A percentile compares a stretch with the other conserved stretches of the same genome.
phyloP scores from a whole-genome alignment of 73 alveolate species.

The Paramecium bursaria region DNA sequence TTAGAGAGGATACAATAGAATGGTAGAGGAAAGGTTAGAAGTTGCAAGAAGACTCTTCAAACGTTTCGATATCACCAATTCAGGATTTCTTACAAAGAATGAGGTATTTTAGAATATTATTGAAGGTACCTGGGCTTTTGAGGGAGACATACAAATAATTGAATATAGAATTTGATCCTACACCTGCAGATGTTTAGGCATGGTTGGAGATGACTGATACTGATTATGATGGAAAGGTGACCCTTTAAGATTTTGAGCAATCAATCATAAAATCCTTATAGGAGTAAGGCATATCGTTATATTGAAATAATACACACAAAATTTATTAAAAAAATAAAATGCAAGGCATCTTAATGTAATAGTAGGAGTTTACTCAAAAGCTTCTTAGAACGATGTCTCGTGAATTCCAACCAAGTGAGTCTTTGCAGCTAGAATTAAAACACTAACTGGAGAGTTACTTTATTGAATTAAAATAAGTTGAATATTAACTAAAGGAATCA shows the following conservation, averaged over 20 bases:
- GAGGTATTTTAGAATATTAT: constrained; percentile 18
- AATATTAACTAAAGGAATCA: constrained; percentile 34
- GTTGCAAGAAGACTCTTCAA: constrained; percentile 71
- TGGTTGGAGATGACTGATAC: constrained; percentile 70
- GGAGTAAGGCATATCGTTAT: constrained; percentile 59
- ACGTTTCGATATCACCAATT: constrained; percentile 53
- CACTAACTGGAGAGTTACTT: constrained; percentile 41
- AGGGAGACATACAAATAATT: constrained; percentile 61
- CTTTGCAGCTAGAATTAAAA: constrained; percentile 31
- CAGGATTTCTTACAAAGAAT: constrained; percentile 56
- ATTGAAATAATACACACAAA: too few relatives aligned
- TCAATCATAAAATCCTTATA: constrained; percentile 42
- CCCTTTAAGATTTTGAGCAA: constrained; percentile 65
- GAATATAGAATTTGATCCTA: constrained; percentile 48
- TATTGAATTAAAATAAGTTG: constrained; percentile 45
- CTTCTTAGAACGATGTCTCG: neutral
- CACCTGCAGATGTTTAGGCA: constrained; percentile 60
- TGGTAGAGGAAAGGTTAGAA: constrained; percentile 67
- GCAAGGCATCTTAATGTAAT: constrained; percentile 39
- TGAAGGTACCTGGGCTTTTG: constrained; percentile 46
- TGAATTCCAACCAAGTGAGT: constrained; percentile 40
- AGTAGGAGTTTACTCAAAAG: constrained; percentile 14
- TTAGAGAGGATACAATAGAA: constrained; percentile 51
- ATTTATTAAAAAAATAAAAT: too few relatives aligned
- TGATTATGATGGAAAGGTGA: constrained; percentile 63